Conservation (phyloP, 805 yeast genomes). For the Candida boleticola region DNA sequence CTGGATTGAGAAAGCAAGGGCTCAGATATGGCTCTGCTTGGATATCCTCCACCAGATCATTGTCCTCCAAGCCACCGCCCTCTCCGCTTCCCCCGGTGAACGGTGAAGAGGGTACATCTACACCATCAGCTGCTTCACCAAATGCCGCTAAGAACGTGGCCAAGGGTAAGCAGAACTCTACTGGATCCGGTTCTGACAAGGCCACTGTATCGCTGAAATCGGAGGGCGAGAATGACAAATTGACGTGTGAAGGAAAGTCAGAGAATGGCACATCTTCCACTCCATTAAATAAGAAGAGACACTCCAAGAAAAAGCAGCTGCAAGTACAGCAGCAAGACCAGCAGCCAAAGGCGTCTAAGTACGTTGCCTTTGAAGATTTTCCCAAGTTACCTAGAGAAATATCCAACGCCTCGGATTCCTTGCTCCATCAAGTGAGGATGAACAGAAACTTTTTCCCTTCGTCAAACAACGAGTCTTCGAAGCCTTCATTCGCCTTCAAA, state of each 20-base stretch:
- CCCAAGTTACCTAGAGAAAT: constrained; percentile 27
- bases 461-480: neutral
- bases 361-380: constrained; percentile 29
- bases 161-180: neutral
- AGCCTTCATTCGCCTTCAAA: no score
- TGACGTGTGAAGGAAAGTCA: no score
- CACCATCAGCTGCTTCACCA: neutral
- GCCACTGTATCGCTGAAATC: neutral
- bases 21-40: neutral
- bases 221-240: neutral
- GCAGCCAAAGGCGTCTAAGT: constrained; percentile 8
- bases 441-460: constrained; percentile 1
- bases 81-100: neutral
- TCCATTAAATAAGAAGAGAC: no score
- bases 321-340: constrained; percentile 5
- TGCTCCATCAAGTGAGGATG: constrained; percentile 1
- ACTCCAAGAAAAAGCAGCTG: constrained; percentile 1
- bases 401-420: constrained; percentile 12
- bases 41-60: neutral
- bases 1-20: neutral
- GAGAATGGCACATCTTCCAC: no score
- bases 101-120: neutral
- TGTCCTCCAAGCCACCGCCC: constrained; percentile 4
- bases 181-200: constrained; percentile 7
- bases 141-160: neutral